Evolutionary conservation across 139 green algal genomes (phyloP).

Genomic region (Chlorella sorokiniana): DNA sequence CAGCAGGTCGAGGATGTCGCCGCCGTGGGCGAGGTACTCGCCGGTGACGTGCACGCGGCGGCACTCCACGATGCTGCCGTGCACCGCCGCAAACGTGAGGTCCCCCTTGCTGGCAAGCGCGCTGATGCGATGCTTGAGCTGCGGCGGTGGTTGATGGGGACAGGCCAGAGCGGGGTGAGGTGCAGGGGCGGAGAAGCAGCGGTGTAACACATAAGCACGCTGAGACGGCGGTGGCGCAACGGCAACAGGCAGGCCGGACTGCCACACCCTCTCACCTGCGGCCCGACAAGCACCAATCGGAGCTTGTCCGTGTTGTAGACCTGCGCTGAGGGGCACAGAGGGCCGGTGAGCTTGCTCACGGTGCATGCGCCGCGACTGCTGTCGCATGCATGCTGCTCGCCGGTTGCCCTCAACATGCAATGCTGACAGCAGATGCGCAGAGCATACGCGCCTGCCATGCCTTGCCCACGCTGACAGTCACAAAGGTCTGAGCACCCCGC

Average conservation of each 20-base stretch:
- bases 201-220: too few species aligned
- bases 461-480: constrained; percentile 89
- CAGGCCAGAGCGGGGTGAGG: neutral
- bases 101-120: constrained; percentile 77
- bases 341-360: neutral
- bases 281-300: constrained; percentile 77
- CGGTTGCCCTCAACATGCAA: too few species aligned
- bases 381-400: constrained; percentile 12
- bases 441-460: constrained; percentile 84
- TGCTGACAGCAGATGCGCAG: neutral
- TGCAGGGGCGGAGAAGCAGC: neutral
- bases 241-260: neutral
- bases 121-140: constrained; percentile 75
- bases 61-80: constrained; percentile 73
- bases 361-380: neutral
- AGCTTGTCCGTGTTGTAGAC: constrained; percentile 90
- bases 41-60: constrained; percentile 63
- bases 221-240: neutral
- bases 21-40: constrained; percentile 47
- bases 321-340: constrained; percentile 46
- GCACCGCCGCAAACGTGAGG: constrained; percentile 87
- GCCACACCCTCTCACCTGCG: constrained; percentile 58
- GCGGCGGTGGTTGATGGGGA: constrained; percentile 7
- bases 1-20: constrained; percentile 74
- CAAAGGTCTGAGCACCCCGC: constrained; percentile 78